Conservation (phyloP, 2,329 filamentous ascomycete genomes). For the Leptographium procerum region DNA sequence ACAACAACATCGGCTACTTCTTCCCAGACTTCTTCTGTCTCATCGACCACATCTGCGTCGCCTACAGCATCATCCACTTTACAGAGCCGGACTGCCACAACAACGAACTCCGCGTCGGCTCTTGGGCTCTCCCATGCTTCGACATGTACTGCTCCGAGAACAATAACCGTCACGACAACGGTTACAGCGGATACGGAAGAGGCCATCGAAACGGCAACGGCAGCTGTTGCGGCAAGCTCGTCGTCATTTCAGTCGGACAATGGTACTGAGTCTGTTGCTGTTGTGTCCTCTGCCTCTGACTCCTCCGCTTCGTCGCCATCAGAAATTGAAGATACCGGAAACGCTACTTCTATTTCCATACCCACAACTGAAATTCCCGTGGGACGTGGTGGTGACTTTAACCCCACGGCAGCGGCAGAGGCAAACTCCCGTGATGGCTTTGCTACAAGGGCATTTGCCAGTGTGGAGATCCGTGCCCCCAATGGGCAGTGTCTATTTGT, state of each 20-base stretch:
- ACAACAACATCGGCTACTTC: background rate
- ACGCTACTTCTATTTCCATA: conserved; percentile 19
- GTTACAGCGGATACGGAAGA: background rate
- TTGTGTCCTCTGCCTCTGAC: background rate
- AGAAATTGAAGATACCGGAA: background rate
- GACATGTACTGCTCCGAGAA: background rate
- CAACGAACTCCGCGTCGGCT: background rate
- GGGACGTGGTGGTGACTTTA: conserved; percentile 35
- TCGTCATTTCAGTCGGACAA: background rate
- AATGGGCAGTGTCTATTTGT: conserved; percentile 40
- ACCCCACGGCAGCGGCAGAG: conserved; percentile 37
- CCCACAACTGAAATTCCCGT: conserved; percentile 34
- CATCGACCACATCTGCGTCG: background rate
- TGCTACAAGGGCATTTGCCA: conserved; percentile 33
- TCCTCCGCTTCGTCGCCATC: background rate
- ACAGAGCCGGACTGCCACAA: background rate
- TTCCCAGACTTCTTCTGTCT: background rate
- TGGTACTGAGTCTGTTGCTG: background rate
- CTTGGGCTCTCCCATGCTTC: background rate
- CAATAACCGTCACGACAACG: background rate
- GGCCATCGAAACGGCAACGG: background rate
- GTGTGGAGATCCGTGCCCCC: conserved; percentile 32
- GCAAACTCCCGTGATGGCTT: conserved; percentile 34
- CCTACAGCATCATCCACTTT: background rate
- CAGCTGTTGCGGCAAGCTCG: background rate